These are phyloP conservation scores for Talaromyces sp. DNA, from an alignment of 2,329 filamentous ascomycete genomes.

Conservation along the genomic window DNA sequence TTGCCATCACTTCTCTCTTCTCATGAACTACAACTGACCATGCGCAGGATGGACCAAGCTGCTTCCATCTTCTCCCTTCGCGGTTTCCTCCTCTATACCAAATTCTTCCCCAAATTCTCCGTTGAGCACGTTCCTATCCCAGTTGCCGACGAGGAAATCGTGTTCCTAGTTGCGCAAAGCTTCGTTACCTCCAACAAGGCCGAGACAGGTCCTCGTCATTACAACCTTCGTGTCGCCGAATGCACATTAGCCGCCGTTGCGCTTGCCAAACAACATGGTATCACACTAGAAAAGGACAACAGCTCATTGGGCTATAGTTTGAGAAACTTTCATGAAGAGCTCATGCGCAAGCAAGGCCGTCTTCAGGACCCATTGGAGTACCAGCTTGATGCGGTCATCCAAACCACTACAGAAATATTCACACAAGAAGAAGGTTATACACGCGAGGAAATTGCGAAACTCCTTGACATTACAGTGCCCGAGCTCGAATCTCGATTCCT, in stretches of 20 bases:
- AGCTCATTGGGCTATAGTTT: slow-evolving; percentile 80
- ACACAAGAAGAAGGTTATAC: slow-evolving; percentile 80
- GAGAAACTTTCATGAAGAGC: slow-evolving; percentile 79
- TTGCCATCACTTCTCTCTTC: slow-evolving; percentile 14
- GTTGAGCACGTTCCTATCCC: slow-evolving; percentile 79
- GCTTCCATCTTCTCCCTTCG: slow-evolving; percentile 89
- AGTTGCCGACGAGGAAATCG: slow-evolving; percentile 73
- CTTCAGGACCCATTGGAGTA: slow-evolving; percentile 52
- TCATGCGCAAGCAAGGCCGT: slow-evolving; percentile 57
- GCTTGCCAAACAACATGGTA: slow-evolving; percentile 56
- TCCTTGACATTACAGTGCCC: slow-evolving; percentile 64
- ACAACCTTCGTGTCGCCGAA: slow-evolving; percentile 95
- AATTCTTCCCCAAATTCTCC: slow-evolving; percentile 74
- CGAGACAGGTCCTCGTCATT: slow-evolving; percentile 86
- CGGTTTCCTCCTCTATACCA: slow-evolving; percentile 83
- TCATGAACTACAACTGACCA: not conserved
- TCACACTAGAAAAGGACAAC: slow-evolving; percentile 70
- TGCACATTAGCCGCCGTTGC: slow-evolving; percentile 79
- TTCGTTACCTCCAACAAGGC: slow-evolving; percentile 94
- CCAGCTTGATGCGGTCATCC: slow-evolving; percentile 71
- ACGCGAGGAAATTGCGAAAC: slow-evolving; percentile 72
- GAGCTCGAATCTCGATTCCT: slow-evolving; percentile 76
- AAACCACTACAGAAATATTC: slow-evolving; percentile 67
- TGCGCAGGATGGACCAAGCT: slow-evolving; percentile 83
- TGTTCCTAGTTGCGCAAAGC: slow-evolving; percentile 90